phyloP scores from a whole-genome alignment of 345 rosid genomes.

The Microcos paniculata region DNA sequence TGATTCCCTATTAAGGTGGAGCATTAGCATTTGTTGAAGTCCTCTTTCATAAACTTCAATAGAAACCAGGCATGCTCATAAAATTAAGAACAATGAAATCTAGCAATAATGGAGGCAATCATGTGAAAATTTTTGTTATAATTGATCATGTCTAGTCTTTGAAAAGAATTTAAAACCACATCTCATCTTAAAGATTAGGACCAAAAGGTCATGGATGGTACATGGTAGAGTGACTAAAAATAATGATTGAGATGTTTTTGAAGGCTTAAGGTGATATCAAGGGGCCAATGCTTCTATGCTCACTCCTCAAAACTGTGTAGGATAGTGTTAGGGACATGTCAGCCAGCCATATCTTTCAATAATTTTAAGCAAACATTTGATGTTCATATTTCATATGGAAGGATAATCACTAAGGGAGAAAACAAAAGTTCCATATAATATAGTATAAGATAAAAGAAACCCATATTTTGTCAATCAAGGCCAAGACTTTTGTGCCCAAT shows the following conservation, averaged over 20 bases:
- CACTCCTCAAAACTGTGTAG: constrained; percentile 2
- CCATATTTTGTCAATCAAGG: constrained; percentile 16
- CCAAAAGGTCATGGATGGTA: neutral
- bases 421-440: neutral
- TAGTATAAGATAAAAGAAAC: constrained; percentile 13
- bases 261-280: neutral
- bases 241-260: constrained; percentile 16
- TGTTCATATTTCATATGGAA: neutral
- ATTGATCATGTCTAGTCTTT: neutral
- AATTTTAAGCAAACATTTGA: neutral
- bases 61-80: neutral
- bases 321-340: constrained; percentile 19
- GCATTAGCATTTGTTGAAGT: neutral
- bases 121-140: neutral
- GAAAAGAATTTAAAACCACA: neutral
- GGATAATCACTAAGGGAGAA: neutral
- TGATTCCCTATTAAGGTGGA: neutral
- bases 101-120: constrained; percentile 7
- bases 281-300: neutral
- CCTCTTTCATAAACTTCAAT: neutral
- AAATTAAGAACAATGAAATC: neutral
- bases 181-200: constrained; percentile 1
- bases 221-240: neutral
- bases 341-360: constrained; percentile 16
- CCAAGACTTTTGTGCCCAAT: constrained; percentile 11